Conservation (phyloP, 257 asterid genomes). For the Marsdenia floribunda region DNA sequence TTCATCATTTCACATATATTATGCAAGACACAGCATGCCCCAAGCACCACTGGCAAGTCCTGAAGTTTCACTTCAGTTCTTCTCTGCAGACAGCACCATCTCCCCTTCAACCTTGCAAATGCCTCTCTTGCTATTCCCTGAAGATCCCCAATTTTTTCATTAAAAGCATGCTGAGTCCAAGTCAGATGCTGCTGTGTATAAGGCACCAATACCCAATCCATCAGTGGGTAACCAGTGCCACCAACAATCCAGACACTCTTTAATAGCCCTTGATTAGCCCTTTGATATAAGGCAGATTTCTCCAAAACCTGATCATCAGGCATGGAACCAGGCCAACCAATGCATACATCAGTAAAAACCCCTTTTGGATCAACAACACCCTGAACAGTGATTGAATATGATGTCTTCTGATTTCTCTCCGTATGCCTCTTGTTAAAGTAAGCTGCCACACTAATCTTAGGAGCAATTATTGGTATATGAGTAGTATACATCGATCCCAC, state of each 20-base stretch:
- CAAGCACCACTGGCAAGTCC: slow-evolving; percentile 82
- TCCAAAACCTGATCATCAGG: slow-evolving; percentile 85
- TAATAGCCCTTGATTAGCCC: slow-evolving; percentile 70
- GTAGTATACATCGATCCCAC: slow-evolving; percentile 91
- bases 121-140: slow-evolving; percentile 49
- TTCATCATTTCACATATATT: slow-evolving; percentile 79
- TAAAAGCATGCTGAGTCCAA: slow-evolving; percentile 91
- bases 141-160: slow-evolving; percentile 66
- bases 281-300: slow-evolving; percentile 65
- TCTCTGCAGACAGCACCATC: slow-evolving; percentile 91
- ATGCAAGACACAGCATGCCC: slow-evolving; percentile 93
- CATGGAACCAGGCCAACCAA: slow-evolving; percentile 97
- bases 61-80: slow-evolving; percentile 85
- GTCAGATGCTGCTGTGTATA: slow-evolving; percentile 70
- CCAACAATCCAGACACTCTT: slow-evolving; percentile 76
- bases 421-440: slow-evolving; percentile 83
- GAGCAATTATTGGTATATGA: slow-evolving; percentile 88
- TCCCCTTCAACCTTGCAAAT: slow-evolving; percentile 65
- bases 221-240: slow-evolving; percentile 64
- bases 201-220: slow-evolving; percentile 94
- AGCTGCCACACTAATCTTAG: slow-evolving; percentile 77
- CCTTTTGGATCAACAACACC: slow-evolving; percentile 83
- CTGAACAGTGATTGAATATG: slow-evolving; percentile 82
- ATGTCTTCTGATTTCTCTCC: slow-evolving; percentile 82
- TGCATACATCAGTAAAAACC: slow-evolving; percentile 74